A percentile compares a stretch with the other conserved stretches of the same genome.
phyloP scores from a whole-genome alignment of 768 basidiomycete genomes.

The Cyclocybe aegerita region DNA sequence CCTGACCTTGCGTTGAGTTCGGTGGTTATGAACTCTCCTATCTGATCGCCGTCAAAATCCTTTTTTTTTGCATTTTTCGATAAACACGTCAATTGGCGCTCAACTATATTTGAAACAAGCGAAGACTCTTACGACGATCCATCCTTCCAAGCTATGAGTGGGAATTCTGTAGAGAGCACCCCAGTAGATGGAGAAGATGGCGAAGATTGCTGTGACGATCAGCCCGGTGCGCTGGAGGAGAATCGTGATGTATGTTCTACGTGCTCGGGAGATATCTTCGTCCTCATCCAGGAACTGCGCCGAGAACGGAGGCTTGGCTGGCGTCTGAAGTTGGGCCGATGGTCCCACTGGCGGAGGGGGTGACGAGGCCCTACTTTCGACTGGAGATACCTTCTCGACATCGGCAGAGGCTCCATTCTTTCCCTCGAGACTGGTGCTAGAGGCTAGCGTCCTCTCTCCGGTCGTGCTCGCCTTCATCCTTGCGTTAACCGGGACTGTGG shows the following conservation, averaged over 20 bases:
- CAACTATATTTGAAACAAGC: neutral
- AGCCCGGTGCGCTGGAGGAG: conserved; percentile 32
- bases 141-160: conserved; percentile 43
- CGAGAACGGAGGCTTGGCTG: conserved; percentile 6
- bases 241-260: conserved; percentile 40
- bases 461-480: too few relatives aligned
- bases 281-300: conserved; percentile 20
- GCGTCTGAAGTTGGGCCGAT: neutral
- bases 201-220: conserved; percentile 43
- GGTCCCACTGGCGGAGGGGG: neutral
- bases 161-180: conserved; percentile 46
- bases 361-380: neutral
- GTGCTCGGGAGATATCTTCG: conserved; percentile 21
- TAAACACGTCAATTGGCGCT: neutral
- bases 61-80: conserved; percentile 11
- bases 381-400: too few relatives aligned
- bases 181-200: conserved; percentile 56
- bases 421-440: too few relatives aligned
- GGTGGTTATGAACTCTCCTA: conserved; percentile 40
- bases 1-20: conserved; percentile 26
- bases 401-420: too few relatives aligned
- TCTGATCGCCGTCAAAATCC: conserved; percentile 51
- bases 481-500: too few relatives aligned
- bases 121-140: conserved; percentile 43
- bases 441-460: too few relatives aligned